phyloP scores from a whole-genome alignment of 2,329 filamentous ascomycete genomes.

The Verruconis gallopava region DNA sequence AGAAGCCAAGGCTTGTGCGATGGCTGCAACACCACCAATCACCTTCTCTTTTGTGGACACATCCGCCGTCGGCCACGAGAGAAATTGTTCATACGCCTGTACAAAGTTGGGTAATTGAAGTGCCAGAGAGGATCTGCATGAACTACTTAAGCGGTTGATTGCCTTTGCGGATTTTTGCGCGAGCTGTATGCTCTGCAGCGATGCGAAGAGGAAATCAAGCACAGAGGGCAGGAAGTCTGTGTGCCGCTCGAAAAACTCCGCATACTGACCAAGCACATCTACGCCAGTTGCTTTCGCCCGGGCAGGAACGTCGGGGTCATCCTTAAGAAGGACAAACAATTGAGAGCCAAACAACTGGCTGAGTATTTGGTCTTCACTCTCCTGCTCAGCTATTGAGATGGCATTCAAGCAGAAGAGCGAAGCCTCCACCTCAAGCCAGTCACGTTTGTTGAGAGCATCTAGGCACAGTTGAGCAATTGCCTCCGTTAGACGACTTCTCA shows the following conservation, averaged over 20 bases:
- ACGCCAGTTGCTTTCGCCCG: conserved; percentile 56
- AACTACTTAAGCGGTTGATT: conserved; percentile 61
- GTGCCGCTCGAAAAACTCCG: conserved; percentile 63
- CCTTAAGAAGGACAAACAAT: conserved; percentile 38
- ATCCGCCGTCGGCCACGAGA: conserved; percentile 47
- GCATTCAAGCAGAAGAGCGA: conserved; percentile 50
- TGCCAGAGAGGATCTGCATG: conserved; percentile 57
- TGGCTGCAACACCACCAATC: conserved; percentile 58
- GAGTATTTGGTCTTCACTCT: conserved; percentile 46
- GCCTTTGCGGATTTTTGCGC: conserved; percentile 60
- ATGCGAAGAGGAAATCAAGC: conserved; percentile 61
- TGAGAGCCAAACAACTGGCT: conserved; percentile 50
- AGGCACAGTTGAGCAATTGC: conserved; percentile 33
- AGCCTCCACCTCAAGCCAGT: conserved; percentile 40
- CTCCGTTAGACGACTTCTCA: conserved; percentile 33
- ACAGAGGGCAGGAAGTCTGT: conserved; percentile 54
- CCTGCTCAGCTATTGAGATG: conserved; percentile 51
- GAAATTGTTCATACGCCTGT: conserved; percentile 54
- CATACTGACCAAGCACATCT: conserved; percentile 57
- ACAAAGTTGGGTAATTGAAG: conserved; percentile 56
- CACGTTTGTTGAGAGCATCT: conserved; percentile 22
- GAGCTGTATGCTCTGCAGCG: conserved; percentile 49
- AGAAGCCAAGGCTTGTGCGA: conserved; percentile 58
- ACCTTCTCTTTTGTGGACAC: conserved; percentile 60
- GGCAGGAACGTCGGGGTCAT: conserved; percentile 39